These are phyloP conservation scores for Epichloe uncinata DNA, from an alignment of 2,329 filamentous ascomycete species.

Conservation along the genomic window DNA sequence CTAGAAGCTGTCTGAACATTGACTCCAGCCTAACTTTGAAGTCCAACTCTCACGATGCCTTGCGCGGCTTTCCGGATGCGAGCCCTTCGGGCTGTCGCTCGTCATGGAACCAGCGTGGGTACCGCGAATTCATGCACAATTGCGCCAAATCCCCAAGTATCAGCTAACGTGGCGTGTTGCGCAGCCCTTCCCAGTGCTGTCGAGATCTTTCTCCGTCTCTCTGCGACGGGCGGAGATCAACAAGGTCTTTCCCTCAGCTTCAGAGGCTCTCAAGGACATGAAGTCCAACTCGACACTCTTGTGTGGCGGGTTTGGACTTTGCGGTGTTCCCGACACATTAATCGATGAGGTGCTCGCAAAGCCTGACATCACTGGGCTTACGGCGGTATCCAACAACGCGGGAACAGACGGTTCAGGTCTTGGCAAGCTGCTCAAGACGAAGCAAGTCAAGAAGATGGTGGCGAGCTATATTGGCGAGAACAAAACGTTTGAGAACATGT, in stretches of 20 bases:
- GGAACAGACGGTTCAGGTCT: conserved; percentile 72
- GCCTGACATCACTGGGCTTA: conserved; percentile 61
- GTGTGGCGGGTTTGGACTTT: conserved; percentile 74
- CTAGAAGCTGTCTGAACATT: not conserved
- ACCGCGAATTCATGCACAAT: not conserved
- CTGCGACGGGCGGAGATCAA: conserved; percentile 58
- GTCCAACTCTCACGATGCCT: conserved; percentile 27
- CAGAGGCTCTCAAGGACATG: conserved; percentile 63
- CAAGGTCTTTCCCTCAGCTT: conserved; percentile 59
- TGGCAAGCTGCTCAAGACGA: conserved; percentile 63
- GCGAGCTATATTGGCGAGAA: conserved; percentile 92
- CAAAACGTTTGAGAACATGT: conserved; percentile 86
- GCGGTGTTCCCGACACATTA: conserved; percentile 68
- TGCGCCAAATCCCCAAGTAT: not conserved
- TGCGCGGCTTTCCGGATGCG: conserved; percentile 36
- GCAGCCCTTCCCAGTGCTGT: conserved; percentile 37
- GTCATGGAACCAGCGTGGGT: conserved; percentile 41
- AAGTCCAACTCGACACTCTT: conserved; percentile 64
- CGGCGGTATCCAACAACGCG: conserved; percentile 89
- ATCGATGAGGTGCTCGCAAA: conserved; percentile 59
- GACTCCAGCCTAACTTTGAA: not conserved
- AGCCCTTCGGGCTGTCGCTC: conserved; percentile 39
- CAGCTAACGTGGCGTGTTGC: conserved; percentile 6
- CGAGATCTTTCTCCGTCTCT: conserved; percentile 55
- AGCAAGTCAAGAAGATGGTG: conserved; percentile 86